These are phyloP conservation scores for Chrysoporthe deuterocubensis DNA, from an alignment of 2,329 filamentous ascomycete genomes.

Conservation along the genomic window DNA sequence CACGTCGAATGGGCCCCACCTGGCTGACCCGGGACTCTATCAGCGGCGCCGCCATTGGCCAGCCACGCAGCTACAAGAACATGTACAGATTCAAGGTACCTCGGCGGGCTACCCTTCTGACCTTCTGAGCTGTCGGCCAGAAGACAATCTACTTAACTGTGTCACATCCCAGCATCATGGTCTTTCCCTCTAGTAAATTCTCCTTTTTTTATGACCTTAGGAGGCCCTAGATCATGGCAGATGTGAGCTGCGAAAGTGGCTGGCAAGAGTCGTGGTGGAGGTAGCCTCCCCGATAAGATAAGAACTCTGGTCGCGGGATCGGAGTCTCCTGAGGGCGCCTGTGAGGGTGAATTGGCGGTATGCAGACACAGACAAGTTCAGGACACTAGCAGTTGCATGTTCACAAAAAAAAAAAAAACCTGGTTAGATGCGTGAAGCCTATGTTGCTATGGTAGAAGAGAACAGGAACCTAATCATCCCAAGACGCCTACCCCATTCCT, in stretches of 20 bases:
- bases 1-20: background rate
- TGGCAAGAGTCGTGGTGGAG: background rate
- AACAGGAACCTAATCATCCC: background rate
- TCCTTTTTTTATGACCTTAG: background rate
- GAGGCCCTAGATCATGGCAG: background rate
- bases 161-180: background rate
- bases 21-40: background rate
- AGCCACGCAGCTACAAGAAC: background rate
- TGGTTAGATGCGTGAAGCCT: background rate
- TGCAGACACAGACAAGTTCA: background rate
- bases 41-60: conserved; percentile 3
- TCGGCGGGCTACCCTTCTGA: background rate
- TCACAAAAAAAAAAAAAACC: no score
- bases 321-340: background rate
- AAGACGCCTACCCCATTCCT: background rate
- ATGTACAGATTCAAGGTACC: background rate
- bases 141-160: background rate
- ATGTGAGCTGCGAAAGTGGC: background rate
- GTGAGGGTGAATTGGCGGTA: background rate
- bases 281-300: conserved; percentile 5
- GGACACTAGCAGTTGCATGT: background rate
- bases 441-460: background rate
- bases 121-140: no score
- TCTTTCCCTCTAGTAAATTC: background rate
- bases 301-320: background rate